These are phyloP conservation scores for Yarrowia divulgata DNA, from an alignment of 805 yeast species.

Conservation along the genomic window DNA sequence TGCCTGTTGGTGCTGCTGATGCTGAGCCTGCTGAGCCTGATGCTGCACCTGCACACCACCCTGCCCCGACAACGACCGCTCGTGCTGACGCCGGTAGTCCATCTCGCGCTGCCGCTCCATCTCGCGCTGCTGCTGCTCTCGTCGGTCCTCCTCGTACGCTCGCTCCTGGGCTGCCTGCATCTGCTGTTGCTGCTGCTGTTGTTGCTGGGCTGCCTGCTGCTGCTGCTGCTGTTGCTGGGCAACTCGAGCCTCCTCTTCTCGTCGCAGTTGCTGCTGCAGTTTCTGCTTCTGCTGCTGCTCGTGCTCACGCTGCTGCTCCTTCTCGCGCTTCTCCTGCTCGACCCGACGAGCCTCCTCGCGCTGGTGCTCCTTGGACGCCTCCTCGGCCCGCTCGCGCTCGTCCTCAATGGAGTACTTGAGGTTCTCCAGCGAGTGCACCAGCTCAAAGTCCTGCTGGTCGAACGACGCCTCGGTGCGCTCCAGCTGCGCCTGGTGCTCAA, in stretches of 20 bases:
- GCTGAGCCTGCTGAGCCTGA: conserved; percentile 3
- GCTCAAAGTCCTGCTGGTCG: conserved; percentile 35
- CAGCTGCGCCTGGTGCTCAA: conserved; percentile 38
- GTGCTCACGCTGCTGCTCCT: conserved; percentile 80
- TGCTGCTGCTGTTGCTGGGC: conserved; percentile 15
- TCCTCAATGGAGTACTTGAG: conserved; percentile 37
- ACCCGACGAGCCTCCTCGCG: conserved; percentile 87
- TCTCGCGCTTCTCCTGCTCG: conserved; percentile 82
- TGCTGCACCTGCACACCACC: not conserved
- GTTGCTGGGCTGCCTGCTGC: conserved; percentile 21
- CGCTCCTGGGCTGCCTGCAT: conserved; percentile 22
- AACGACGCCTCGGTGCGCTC: conserved; percentile 38
- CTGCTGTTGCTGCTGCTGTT: conserved; percentile 9
- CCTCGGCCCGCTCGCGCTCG: conserved; percentile 36
- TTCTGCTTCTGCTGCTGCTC: conserved; percentile 52
- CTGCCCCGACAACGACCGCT: conserved; percentile 11
- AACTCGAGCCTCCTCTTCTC: conserved; percentile 16
- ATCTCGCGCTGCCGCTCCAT: conserved; percentile 26
- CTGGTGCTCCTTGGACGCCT: conserved; percentile 54
- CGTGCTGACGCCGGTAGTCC: conserved; percentile 27
- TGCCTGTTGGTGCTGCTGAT: conserved; percentile 1
- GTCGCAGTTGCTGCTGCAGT: conserved; percentile 15
- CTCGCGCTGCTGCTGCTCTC: conserved; percentile 36
- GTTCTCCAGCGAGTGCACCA: conserved; percentile 34
- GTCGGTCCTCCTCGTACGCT: conserved; percentile 17